Percentiles rank a stretch among this genome's conserved stretches.
Conservation (phyloP, 768 basidiomycete species). For the Rhodosporidiobolus odoratus region DNA sequence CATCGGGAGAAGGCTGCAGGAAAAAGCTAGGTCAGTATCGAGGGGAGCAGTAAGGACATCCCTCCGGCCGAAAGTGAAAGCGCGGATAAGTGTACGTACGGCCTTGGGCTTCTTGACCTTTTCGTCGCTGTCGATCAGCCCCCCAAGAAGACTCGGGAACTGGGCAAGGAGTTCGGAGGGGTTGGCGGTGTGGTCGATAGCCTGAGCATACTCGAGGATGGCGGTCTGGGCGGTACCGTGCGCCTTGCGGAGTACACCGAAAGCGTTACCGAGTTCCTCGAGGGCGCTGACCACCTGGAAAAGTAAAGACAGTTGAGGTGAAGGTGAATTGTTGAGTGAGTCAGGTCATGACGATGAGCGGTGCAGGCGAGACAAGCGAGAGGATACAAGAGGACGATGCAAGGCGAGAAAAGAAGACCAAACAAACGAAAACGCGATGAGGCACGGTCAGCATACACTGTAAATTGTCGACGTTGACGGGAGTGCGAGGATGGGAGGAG, state of each 20-base stretch:
- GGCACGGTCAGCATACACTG: not conserved
- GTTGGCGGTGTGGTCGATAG: not conserved
- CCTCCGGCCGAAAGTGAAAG: not conserved
- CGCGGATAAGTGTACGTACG: not conserved
- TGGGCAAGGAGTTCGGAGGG: not conserved
- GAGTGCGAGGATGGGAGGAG: not conserved
- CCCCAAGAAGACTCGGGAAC: constrained; percentile 18
- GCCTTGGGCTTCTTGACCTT: not conserved
- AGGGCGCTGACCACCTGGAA: constrained; percentile 20
- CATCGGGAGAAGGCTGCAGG: constrained; percentile 1
- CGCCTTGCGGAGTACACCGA: constrained; percentile 12
- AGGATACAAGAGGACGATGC: not conserved
- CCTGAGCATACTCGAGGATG: constrained; percentile 4
- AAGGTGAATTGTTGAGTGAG: too few relatives aligned
- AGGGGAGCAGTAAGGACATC: not conserved
- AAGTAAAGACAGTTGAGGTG: not conserved
- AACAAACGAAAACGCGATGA: not conserved
- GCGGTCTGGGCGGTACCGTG: constrained; percentile 11
- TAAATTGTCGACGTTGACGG: not conserved
- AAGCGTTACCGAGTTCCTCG: not conserved
- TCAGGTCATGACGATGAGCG: too few relatives aligned
- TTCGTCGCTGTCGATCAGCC: not conserved
- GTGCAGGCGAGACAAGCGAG: not conserved
- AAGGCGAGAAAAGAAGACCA: not conserved
- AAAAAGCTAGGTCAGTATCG: not conserved